Conservation (phyloP, 2,329 filamentous ascomycete genomes). For the Lecanicillium sp. region DNA sequence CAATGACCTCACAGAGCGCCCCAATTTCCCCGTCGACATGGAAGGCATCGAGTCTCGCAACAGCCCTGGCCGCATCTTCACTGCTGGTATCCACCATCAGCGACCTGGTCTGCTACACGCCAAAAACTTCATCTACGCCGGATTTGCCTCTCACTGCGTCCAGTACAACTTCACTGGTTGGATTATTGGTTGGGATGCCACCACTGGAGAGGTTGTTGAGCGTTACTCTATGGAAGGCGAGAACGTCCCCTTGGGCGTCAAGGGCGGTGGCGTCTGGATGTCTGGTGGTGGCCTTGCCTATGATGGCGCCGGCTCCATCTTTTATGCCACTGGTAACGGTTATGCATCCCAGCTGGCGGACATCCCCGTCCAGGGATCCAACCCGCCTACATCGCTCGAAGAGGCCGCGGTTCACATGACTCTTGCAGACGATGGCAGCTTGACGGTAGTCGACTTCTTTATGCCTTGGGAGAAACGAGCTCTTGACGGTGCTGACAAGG, state of each 20-base stretch:
- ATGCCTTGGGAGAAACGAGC: conserved; percentile 45
- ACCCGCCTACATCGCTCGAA: conserved; percentile 32
- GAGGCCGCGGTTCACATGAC: conserved; percentile 38
- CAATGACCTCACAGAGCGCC: conserved; percentile 27
- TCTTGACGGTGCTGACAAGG: conserved; percentile 41
- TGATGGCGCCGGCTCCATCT: conserved; percentile 31
- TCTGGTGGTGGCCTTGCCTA: conserved; percentile 30
- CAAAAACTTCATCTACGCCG: conserved; percentile 40
- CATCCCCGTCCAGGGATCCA: conserved; percentile 28
- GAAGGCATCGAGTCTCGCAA: conserved; percentile 39
- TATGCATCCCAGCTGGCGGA: conserved; percentile 31
- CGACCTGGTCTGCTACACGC: conserved; percentile 38
- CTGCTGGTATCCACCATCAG: conserved; percentile 44
- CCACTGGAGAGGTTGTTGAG: conserved; percentile 27
- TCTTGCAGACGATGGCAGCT: conserved; percentile 30
- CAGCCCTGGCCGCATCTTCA: conserved; percentile 38
- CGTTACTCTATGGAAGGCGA: conserved; percentile 32
- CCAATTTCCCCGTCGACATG: conserved; percentile 39
- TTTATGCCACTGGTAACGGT: conserved; percentile 30
- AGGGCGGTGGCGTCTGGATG: conserved; percentile 37
- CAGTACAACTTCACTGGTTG: conserved; percentile 48
- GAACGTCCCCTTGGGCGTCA: conserved; percentile 26
- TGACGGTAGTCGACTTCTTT: conserved; percentile 43
- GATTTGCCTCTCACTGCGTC: conserved; percentile 48
- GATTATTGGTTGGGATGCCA: conserved; percentile 41